Evolutionary conservation across 345 rosid species (phyloP).

Genomic region (Eutrema japonicum): DNA sequence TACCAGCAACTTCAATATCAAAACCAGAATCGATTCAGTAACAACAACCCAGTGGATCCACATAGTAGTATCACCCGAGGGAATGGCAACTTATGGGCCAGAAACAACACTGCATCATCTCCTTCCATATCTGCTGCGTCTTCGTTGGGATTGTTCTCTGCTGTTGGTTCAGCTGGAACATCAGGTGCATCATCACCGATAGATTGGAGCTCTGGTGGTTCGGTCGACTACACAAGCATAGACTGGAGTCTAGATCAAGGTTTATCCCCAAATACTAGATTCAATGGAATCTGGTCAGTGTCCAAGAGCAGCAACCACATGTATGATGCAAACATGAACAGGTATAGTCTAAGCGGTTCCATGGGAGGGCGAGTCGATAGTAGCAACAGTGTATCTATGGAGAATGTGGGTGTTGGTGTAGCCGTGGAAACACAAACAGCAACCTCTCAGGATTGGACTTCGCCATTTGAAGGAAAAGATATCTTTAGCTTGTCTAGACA

Average conservation of each 20-base stretch:
- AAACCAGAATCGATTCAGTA: slow-evolving; percentile 59
- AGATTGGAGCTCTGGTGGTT: slow-evolving; percentile 74
- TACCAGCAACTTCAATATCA: slow-evolving; percentile 63
- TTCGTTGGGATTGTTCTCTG: slow-evolving; percentile 80
- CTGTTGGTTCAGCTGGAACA: slow-evolving; percentile 57
- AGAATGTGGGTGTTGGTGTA: slow-evolving; percentile 45
- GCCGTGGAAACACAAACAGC: slow-evolving; percentile 51
- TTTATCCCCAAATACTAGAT: slow-evolving; percentile 46
- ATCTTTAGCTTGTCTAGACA: slow-evolving; percentile 87
- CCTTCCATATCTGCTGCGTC: slow-evolving; percentile 75
- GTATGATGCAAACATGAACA: slow-evolving; percentile 49
- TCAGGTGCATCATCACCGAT: slow-evolving; percentile 69
- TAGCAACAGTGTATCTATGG: slow-evolving; percentile 47
- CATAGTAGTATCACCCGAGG: slow-evolving; percentile 50
- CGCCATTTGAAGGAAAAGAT: slow-evolving; percentile 90
- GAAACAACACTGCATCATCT: slow-evolving; percentile 49
- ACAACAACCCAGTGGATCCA: slow-evolving; percentile 47
- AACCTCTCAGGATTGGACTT: slow-evolving; percentile 74
- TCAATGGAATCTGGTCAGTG: slow-evolving; percentile 54
- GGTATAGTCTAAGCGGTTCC: slow-evolving; percentile 48
- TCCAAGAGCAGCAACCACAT: slow-evolving; percentile 38
- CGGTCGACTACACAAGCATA: slow-evolving; percentile 64
- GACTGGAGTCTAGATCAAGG: slow-evolving; percentile 87
- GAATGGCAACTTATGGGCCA: slow-evolving; percentile 59
- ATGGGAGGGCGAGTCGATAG: slow-evolving; percentile 48